These are phyloP conservation scores for Paecilomyces formosus DNA, from an alignment of 2,329 filamentous ascomycete genomes.

Conservation along the genomic window DNA sequence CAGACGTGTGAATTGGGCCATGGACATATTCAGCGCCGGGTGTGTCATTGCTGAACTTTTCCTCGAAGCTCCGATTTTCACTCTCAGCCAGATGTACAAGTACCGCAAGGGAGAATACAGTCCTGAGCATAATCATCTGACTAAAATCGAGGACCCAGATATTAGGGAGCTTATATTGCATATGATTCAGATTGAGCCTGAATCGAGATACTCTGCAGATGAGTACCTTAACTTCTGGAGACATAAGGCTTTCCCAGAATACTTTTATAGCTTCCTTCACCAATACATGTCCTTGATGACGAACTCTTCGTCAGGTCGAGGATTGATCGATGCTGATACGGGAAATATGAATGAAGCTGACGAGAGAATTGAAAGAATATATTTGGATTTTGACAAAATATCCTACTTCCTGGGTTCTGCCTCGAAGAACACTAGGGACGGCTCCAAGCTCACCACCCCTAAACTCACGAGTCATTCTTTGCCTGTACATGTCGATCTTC, in stretches of 20 bases:
- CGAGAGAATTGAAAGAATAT: slow-evolving; percentile 88
- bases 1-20: slow-evolving; percentile 72
- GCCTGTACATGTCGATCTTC: slow-evolving; percentile 77
- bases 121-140: slow-evolving; percentile 70
- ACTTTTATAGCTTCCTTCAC: slow-evolving; percentile 96
- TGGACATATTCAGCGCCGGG: slow-evolving; percentile 96
- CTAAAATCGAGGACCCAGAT: slow-evolving; percentile 79
- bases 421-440: slow-evolving; percentile 38
- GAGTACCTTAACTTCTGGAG: slow-evolving; percentile 92
- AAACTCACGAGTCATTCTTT: slow-evolving; percentile 37
- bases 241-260: slow-evolving; percentile 84
- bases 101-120: slow-evolving; percentile 92
- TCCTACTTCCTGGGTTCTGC: slow-evolving; percentile 83
- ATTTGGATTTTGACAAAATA: slow-evolving; percentile 94
- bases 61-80: slow-evolving; percentile 92
- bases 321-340: slow-evolving; percentile 58
- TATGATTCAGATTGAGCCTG: slow-evolving; percentile 93
- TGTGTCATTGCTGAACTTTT: slow-evolving; percentile 97
- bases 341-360: slow-evolving; percentile 80
- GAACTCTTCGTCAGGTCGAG: slow-evolving; percentile 74
- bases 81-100: slow-evolving; percentile 89
- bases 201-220: slow-evolving; percentile 85
- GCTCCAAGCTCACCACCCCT: slow-evolving; percentile 22
- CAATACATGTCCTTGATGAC: slow-evolving; percentile 97
- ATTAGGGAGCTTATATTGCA: slow-evolving; percentile 83